Evolutionary conservation across 305 asterid genomes (phyloP).

Genomic region (Fraxinus baroniana): DNA sequence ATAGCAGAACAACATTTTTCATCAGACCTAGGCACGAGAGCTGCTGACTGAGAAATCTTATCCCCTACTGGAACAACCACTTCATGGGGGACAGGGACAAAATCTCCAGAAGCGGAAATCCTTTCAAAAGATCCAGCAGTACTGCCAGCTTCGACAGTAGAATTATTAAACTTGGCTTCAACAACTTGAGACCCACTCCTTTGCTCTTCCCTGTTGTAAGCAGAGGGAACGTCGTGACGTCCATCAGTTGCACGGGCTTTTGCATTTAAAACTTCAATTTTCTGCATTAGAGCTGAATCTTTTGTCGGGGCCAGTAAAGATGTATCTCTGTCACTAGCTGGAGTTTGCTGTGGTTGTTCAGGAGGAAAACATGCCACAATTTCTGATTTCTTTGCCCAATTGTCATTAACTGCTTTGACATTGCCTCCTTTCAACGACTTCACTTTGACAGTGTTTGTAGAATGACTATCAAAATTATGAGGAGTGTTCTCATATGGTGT

Average conservation of each 20-base stretch:
- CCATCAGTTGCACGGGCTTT: conserved; percentile 74
- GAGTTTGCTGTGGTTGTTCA: conserved; percentile 33
- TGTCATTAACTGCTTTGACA: conserved; percentile 41
- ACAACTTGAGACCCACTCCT: conserved; percentile 34
- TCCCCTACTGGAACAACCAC: conserved; percentile 39
- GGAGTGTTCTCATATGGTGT: conserved; percentile 36
- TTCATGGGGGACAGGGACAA: conserved; percentile 33
- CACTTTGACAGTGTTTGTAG: conserved; percentile 36
- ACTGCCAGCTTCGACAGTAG: conserved; percentile 36
- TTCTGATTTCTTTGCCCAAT: conserved; percentile 41
- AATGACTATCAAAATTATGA: conserved; percentile 34
- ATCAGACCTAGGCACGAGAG: conserved; percentile 58
- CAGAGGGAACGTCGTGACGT: conserved; percentile 35
- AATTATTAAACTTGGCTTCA: conserved; percentile 34
- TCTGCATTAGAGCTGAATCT: conserved; percentile 66
- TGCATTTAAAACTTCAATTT: conserved; percentile 83
- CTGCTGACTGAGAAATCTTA: conserved; percentile 41
- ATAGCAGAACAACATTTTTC: conserved; percentile 10
- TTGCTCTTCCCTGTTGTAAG: conserved; percentile 43
- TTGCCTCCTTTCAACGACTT: conserved; percentile 41
- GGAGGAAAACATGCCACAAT: conserved; percentile 37
- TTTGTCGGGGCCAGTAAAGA: conserved; percentile 40
- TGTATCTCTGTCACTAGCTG: conserved; percentile 44
- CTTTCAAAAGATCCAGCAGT: conserved; percentile 35
- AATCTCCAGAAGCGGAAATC: conserved; percentile 30